A percentile compares a stretch with the other conserved stretches of the same genome.
phyloP scores from a whole-genome alignment of 345 rosid species.

The Heritiera fomes region DNA sequence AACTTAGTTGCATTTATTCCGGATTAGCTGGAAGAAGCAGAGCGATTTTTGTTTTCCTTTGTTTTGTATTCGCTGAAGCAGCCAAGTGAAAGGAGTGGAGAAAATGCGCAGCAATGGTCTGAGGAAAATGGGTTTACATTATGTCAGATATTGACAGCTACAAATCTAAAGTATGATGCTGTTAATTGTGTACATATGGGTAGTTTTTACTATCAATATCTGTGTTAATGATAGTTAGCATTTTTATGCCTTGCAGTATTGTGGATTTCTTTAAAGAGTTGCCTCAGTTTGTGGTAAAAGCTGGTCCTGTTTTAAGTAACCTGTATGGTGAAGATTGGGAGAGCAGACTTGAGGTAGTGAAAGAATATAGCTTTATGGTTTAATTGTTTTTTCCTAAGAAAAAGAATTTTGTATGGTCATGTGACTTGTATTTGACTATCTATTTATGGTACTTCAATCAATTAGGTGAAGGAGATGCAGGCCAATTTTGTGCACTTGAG shows the following conservation, averaged over 20 bases:
- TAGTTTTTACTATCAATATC: neutral
- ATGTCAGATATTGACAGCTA: constrained; percentile 70
- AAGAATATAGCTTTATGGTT: neutral
- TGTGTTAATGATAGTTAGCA: neutral
- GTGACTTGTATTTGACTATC: constrained; percentile 9
- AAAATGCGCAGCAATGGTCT: constrained; percentile 30
- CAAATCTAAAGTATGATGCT: constrained; percentile 66
- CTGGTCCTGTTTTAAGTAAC: constrained; percentile 63
- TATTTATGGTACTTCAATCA: constrained; percentile 21
- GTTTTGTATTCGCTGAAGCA: constrained; percentile 64
- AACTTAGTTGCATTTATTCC: constrained; percentile 11
- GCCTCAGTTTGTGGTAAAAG: constrained; percentile 86
- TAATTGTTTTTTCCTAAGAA: neutral
- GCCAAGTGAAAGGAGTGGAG: constrained; percentile 51
- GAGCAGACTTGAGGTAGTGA: constrained; percentile 78
- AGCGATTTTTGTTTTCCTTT: constrained; percentile 83
- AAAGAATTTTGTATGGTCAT: neutral
- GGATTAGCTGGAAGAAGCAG: constrained; percentile 78
- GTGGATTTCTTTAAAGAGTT: constrained; percentile 86
- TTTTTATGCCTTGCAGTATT: constrained; percentile 48
- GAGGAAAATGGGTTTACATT: constrained; percentile 52
- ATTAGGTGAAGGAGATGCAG: constrained; percentile 84
- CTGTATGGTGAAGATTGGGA: constrained; percentile 84
- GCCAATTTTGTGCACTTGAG: constrained; percentile 84
- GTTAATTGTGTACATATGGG: constrained; percentile 14